phyloP scores from a whole-genome alignment of 2,329 filamentous ascomycete genomes.

The Venturia asperata region DNA sequence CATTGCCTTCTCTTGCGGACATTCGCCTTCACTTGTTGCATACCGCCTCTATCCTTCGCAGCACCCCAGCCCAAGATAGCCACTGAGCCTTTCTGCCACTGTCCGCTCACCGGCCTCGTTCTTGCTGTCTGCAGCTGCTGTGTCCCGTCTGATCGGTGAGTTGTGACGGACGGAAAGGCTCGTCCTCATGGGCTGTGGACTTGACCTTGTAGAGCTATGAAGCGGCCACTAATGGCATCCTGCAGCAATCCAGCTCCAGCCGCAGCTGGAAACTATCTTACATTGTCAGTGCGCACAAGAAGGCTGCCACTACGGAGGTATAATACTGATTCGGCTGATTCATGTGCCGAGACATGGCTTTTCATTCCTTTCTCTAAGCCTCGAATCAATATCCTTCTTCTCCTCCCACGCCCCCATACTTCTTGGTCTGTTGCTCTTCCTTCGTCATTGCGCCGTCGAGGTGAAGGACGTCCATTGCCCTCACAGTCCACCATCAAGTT shows the following conservation, averaged over 20 bases:
- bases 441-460: background rate
- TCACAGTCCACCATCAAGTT: background rate
- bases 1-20: too few species aligned
- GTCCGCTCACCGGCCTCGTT: background rate
- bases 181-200: too few species aligned
- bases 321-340: background rate
- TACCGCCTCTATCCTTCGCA: background rate
- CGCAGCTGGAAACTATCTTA: background rate
- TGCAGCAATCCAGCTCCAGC: background rate
- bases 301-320: background rate
- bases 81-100: background rate
- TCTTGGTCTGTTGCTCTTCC: background rate
- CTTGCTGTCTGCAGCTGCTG: too few species aligned
- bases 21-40: background rate
- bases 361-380: background rate
- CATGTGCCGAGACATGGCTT: background rate
- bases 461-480: background rate
- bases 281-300: background rate
- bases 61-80: background rate
- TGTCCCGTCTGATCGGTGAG: background rate
- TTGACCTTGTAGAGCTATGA: too few species aligned
- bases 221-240: background rate
- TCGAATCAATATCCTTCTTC: background rate
- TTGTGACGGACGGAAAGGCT: background rate
- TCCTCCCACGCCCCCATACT: background rate